Conservation (phyloP, 1,284 basidiomycete genomes). For the Nidula niveotomentosa region DNA sequence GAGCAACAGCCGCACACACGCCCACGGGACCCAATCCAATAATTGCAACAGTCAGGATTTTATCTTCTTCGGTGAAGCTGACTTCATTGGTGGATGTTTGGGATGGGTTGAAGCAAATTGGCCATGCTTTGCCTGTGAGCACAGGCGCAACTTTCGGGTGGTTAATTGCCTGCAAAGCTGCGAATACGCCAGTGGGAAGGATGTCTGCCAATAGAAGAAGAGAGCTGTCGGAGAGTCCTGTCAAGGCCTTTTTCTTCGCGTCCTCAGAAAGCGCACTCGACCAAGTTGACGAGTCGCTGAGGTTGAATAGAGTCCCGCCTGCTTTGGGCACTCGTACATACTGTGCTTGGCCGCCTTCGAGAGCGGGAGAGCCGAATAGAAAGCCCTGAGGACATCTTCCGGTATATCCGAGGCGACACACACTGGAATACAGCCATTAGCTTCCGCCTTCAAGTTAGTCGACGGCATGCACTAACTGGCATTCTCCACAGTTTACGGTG, state of each 20-base stretch:
- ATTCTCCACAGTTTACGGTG: conserved; percentile 81
- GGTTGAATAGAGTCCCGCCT: conserved; percentile 76
- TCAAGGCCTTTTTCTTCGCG: conserved; percentile 33
- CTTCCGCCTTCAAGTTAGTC: not conserved
- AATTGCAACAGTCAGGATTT: conserved; percentile 56
- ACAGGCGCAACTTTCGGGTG: conserved; percentile 68
- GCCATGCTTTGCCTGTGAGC: conserved; percentile 57
- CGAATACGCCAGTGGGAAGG: conserved; percentile 77
- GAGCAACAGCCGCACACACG: conserved; percentile 61
- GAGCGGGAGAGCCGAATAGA: conserved; percentile 71
- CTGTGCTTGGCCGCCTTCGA: conserved; percentile 87
- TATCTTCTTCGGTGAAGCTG: conserved; percentile 40
- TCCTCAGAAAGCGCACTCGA: conserved; percentile 27
- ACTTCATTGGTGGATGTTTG: conserved; percentile 23
- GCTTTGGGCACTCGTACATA: conserved; percentile 81
- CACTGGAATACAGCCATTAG: conserved; percentile 38
- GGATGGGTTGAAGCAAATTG: conserved; percentile 36
- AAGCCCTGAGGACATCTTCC: conserved; percentile 68
- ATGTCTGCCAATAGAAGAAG: conserved; percentile 81
- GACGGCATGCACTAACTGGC: conserved; percentile 52
- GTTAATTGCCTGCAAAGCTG: conserved; percentile 68
- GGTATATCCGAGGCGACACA: conserved; percentile 77
- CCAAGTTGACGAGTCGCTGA: conserved; percentile 46
- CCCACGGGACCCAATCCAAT: conserved; percentile 80
- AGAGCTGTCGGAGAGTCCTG: conserved; percentile 53